phyloP scores from a whole-genome alignment of 2,329 filamentous ascomycete genomes.

The Pseudonectria foliicola region DNA sequence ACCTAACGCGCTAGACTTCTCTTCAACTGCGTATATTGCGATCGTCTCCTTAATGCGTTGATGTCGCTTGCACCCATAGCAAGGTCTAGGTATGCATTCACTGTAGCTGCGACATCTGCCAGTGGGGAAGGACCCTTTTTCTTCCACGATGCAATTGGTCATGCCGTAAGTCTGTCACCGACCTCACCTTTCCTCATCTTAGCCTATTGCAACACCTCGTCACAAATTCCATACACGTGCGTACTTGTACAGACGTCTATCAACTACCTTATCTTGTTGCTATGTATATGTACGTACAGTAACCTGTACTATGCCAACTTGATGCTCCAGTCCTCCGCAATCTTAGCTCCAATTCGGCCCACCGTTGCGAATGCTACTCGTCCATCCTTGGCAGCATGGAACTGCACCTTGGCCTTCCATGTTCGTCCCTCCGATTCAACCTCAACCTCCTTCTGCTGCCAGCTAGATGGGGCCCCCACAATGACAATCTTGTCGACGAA shows the following conservation, averaged over 20 bases:
- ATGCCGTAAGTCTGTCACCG: too few relatives aligned
- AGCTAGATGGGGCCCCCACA: conserved; percentile 67
- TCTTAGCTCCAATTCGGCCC: conserved; percentile 42
- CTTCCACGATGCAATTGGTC: too few relatives aligned
- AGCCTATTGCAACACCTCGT: background rate
- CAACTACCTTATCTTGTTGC: background rate
- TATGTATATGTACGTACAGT: too few relatives aligned
- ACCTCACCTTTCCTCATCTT: too few relatives aligned
- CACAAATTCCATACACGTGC: background rate
- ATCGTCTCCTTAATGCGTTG: too few relatives aligned
- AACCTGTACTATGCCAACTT: conserved; percentile 24
- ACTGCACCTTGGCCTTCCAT: conserved; percentile 55
- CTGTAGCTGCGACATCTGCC: too few relatives aligned
- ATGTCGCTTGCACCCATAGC: too few relatives aligned
- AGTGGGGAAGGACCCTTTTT: too few relatives aligned
- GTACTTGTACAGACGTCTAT: background rate
- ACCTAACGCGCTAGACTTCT: too few relatives aligned
- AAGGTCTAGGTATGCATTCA: too few relatives aligned
- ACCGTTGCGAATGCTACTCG: conserved; percentile 46
- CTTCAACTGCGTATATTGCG: too few relatives aligned
- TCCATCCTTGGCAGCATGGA: conserved; percentile 39
- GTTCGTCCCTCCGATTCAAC: conserved; percentile 47
- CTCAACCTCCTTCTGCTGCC: conserved; percentile 58
- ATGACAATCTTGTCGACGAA: conserved; percentile 77
- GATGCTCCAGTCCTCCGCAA: conserved; percentile 49